Evolutionary conservation across 169 alveolate genomes (phyloP).

Genomic region (Plasmodium malariae): DNA sequence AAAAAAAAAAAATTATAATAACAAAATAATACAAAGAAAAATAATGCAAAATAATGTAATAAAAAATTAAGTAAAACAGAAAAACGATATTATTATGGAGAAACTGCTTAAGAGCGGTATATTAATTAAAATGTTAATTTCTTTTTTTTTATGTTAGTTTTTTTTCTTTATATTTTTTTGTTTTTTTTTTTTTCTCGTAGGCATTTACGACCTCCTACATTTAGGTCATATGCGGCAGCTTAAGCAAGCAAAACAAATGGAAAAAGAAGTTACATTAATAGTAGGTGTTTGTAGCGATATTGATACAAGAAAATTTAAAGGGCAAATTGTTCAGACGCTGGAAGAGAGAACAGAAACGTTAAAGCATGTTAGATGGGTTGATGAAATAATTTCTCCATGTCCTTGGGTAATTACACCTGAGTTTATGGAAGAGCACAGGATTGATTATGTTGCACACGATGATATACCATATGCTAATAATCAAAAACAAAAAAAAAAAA

Average conservation of each 20-base stretch:
- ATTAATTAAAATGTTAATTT: too few relatives aligned
- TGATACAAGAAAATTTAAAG: slow-evolving; percentile 94
- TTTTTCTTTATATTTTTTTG: not conserved
- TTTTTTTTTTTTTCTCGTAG: slow-evolving; percentile 62
- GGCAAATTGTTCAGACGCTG: slow-evolving; percentile 95
- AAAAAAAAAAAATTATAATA: slow-evolving; percentile 6
- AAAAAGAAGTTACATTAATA: slow-evolving; percentile 92
- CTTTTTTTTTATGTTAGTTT: not conserved
- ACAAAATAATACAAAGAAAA: not conserved
- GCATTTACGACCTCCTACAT: slow-evolving; percentile 97
- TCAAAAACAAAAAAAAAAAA: slow-evolving; percentile 82
- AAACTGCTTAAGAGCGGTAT: too few relatives aligned
- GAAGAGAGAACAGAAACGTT: slow-evolving; percentile 95
- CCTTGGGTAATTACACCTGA: slow-evolving; percentile 95
- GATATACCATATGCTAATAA: slow-evolving; percentile 93
- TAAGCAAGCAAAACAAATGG: slow-evolving; percentile 97
- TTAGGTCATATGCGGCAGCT: slow-evolving; percentile 97
- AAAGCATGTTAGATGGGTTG: slow-evolving; percentile 97
- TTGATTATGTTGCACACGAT: slow-evolving; percentile 96
- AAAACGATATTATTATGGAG: not conserved
- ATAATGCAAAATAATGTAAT: not conserved
- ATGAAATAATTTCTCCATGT: slow-evolving; percentile 97
- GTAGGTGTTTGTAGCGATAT: slow-evolving; percentile 98
- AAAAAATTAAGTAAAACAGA: too few relatives aligned
- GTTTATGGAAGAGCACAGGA: slow-evolving; percentile 91